A percentile compares a stretch with the other conserved stretches of the same genome.
Evolutionary conservation across 176 grass and related monocot genomes (phyloP).

Genomic region (Phragmites australis): DNA sequence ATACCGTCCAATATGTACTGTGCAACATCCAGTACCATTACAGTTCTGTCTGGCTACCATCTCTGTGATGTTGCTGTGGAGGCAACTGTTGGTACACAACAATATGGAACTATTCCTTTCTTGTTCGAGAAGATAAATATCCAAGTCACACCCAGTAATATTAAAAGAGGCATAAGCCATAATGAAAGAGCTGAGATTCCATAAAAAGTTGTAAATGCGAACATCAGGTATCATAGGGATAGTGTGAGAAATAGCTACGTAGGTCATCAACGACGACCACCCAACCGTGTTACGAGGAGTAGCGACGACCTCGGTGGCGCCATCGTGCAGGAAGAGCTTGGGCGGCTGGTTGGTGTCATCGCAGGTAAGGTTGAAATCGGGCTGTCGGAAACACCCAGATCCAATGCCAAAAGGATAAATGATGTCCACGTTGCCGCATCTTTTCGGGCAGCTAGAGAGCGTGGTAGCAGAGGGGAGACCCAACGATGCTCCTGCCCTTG

Average conservation of each 20-base stretch:
- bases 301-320: background rate
- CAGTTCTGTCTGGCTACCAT: background rate
- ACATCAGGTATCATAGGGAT: background rate
- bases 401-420: conserved; percentile 43
- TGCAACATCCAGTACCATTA: conserved; percentile 25
- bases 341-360: background rate
- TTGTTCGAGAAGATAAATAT: background rate
- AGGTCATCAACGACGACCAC: background rate
- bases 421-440: conserved; percentile 28
- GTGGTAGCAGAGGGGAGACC: background rate
- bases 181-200: background rate
- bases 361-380: conserved; percentile 39
- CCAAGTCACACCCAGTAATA: conserved; percentile 15
- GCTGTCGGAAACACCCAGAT: conserved; percentile 12
- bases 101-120: background rate
- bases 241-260: background rate
- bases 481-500: background rate
- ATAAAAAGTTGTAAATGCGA: background rate
- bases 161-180: background rate
- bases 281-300: background rate
- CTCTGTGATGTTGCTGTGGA: background rate
- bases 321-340: conserved; percentile 24
- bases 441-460: conserved; percentile 10
- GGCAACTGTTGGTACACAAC: background rate
- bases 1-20: background rate